Evolutionary conservation across 352 stramenopile genomes (phyloP).

Genomic region (Globisporangium iwayamae): DNA sequence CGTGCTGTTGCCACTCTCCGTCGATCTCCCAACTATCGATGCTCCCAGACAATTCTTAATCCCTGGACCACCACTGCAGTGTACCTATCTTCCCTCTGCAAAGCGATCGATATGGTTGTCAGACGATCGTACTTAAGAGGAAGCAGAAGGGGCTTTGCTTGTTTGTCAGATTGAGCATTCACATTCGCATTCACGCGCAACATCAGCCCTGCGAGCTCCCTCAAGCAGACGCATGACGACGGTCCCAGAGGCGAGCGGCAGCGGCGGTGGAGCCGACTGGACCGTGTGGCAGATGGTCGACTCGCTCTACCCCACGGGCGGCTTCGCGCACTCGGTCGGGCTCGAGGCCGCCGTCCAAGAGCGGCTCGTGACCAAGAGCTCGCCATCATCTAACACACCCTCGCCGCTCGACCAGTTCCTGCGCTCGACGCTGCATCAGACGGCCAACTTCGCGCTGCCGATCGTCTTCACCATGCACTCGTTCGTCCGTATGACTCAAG

Average conservation of each 20-base stretch:
- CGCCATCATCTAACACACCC: constrained; percentile 13
- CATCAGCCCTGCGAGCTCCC: too few species aligned
- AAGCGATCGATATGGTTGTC: too few species aligned
- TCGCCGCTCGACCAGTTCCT: constrained; percentile 56
- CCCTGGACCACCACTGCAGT: too few species aligned
- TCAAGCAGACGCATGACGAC: neutral
- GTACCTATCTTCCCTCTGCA: too few species aligned
- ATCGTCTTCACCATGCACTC: constrained; percentile 56
- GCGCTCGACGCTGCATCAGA: constrained; percentile 60
- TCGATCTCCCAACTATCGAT: too few species aligned
- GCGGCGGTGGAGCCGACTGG: constrained; percentile 28
- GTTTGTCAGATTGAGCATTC: neutral
- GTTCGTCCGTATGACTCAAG: neutral
- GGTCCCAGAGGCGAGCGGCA: neutral
- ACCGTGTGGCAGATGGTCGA: constrained; percentile 79
- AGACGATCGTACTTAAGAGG: neutral
- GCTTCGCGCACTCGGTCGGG: constrained; percentile 78
- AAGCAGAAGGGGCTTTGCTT: neutral
- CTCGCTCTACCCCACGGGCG: constrained; percentile 78
- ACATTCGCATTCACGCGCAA: neutral
- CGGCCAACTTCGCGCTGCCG: constrained; percentile 67
- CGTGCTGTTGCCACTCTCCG: too few species aligned
- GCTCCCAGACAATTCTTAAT: too few species aligned
- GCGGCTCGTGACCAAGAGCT: constrained; percentile 33
- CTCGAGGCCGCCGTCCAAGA: constrained; percentile 78